Base-by-base conservation (phyloP, 169 alveolate species). In the Babesia bovis region DNA sequence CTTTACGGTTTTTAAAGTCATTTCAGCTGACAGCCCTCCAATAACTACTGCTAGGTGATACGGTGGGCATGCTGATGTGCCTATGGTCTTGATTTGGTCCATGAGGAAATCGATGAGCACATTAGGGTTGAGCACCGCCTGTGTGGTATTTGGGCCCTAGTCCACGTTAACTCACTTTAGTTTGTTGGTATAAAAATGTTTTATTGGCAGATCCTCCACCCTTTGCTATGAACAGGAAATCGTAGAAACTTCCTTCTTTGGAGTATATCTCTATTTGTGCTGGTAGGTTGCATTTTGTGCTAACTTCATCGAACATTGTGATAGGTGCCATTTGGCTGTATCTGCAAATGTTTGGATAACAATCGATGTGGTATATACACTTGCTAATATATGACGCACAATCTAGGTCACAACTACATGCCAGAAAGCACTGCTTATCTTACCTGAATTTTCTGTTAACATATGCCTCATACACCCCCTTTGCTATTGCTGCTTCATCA, bases 61-160 rank as follows among this genome's bases (percentile, higher is more conserved):
- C 58, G 96, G 96, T 9, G 96, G 96, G 79, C 96, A 93, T 13
- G 95, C 96, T 0, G 96, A 90, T 7, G 96, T 93, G 15, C 96
- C 96, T 23, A 93, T 83, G 57, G 81, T 85, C 57, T 72, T 70
- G 21, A 93, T 76, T 73, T 87, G 82, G 13, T 93, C 90, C 60
- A 87, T 76, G 38, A 93, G 70, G 75, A 91, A 93, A 13, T 70
- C 82, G 23, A 41, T 42, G 30, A 93, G 69, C n/a, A 67, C 78
- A 44, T 70, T 79, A 59, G 79, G 87, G 69, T 90, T 83, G 66
- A 92, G 68, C 57, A 91, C 72, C 52, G 93, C 91, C 90, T 90
- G 61, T n/a, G 38, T 3, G 12, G 19, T 47, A 47, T 47, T 38
- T 13, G 45, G 30, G 55, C 23, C 41, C 65, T 21, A 50, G n/a